Conservation (phyloP, 768 basidiomycete species). For the Macrocybe gigantea region DNA sequence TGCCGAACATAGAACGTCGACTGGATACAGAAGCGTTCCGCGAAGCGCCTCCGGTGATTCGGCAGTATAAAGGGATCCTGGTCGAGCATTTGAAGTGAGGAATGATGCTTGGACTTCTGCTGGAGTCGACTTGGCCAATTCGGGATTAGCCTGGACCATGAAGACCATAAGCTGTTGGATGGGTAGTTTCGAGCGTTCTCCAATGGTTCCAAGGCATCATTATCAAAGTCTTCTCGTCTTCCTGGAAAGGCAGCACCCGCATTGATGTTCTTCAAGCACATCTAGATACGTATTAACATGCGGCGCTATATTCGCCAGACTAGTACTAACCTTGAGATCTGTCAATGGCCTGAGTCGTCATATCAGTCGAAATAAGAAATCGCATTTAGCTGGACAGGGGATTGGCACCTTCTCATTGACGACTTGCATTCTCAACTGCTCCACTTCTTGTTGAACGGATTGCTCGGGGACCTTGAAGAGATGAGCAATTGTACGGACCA, state of each 20-base stretch:
- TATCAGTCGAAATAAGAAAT: no score
- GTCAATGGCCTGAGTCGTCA: constrained; percentile 53
- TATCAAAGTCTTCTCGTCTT: constrained; percentile 80
- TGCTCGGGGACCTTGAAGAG: constrained; percentile 72
- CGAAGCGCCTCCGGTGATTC: constrained; percentile 25
- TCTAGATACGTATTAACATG: constrained; percentile 33
- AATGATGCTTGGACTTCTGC: constrained; percentile 42
- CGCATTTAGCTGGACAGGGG: no score
- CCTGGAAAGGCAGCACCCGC: constrained; percentile 81
- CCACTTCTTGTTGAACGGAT: constrained; percentile 69
- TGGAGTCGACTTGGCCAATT: constrained; percentile 74
- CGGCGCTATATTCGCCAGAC: not conserved
- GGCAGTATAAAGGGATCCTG: constrained; percentile 46
- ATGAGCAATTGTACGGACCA: constrained; percentile 62
- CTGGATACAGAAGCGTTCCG: constrained; percentile 64
- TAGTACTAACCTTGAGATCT: constrained; percentile 68
- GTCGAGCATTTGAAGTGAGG: constrained; percentile 44
- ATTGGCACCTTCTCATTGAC: constrained; percentile 69
- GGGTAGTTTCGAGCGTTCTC: constrained; percentile 74
- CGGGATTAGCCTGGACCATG: constrained; percentile 83
- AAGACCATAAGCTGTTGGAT: constrained; percentile 83
- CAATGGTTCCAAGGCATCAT: constrained; percentile 80
- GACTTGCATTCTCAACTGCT: constrained; percentile 47
- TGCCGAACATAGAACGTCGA: constrained; percentile 49
- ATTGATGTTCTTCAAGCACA: constrained; percentile 87